Evolutionary conservation across 1,284 basidiomycete species (phyloP), one percentile per base, ranked within the genome.

Genomic region (Abortiporus biennis): DNA sequence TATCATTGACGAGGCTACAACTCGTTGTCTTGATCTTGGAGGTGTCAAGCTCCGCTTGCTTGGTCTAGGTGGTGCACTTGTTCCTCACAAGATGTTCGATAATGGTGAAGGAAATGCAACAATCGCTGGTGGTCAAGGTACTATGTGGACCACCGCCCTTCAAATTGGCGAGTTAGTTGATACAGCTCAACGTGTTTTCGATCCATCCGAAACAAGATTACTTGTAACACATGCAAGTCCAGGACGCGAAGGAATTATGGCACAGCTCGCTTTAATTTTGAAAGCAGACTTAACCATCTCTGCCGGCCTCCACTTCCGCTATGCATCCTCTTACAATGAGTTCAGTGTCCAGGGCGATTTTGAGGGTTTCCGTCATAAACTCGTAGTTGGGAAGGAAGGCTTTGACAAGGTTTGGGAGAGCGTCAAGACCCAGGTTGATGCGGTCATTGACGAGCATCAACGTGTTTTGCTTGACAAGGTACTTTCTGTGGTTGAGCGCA

Each of bases 161-260:
- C 96, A 99, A 64, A 89, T 99, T 33, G 96, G 96, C 48, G 95
- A 99, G 65, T 82, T 99, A 33, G 85, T 99, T 43, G 96, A 99
- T 64, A 98, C 93, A 1, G 92, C 95, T 2, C 92, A 97, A 61
- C 81, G 93, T 50, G 91, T 93, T 36, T 94, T 82, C 59, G 95
- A 99, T 62, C 80, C 83, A 9, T 78, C 89, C 21, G 96, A 99
- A 66, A 98, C 94, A 32, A 87, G 96, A 53, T 67, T 99, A 13
- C 80, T 99, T 44, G 72, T 99, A 56, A 90, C 92, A 0, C 94
- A 99, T 57, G 88, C 92, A 31, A 88, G 89, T 38, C 88, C 94
- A 20, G 94, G 94, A 5, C 78, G 94, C 39, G 93, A 97, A 59
- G 95, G 93, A 29, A 77, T 99, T 46, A 82, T 99, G 30, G 76